These are phyloP conservation scores for Pseudogymnoascus verrucosus DNA, from an alignment of 2,329 filamentous ascomycete genomes.

Conservation along the genomic window DNA sequence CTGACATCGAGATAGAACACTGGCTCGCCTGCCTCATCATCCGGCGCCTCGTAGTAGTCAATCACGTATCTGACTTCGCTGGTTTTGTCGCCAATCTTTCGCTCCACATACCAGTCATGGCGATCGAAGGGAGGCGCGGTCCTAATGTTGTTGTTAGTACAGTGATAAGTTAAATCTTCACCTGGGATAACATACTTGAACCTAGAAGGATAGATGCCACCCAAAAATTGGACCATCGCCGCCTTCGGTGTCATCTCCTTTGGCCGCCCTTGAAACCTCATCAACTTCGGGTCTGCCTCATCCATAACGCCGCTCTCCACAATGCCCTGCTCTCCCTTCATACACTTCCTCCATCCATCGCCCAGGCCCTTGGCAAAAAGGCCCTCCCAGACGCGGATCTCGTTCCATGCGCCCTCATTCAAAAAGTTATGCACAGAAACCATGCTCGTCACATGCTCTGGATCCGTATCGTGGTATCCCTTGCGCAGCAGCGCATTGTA, in stretches of 20 bases:
- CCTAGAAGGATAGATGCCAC: slow-evolving; percentile 67
- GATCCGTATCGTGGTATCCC: slow-evolving; percentile 88
- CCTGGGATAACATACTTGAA: slow-evolving; percentile 54
- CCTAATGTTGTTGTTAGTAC: slow-evolving; percentile 33
- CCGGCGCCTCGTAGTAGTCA: slow-evolving; percentile 84
- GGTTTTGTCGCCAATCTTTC: slow-evolving; percentile 57
- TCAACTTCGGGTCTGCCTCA: slow-evolving; percentile 58
- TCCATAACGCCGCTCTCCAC: slow-evolving; percentile 33
- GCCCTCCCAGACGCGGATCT: slow-evolving; percentile 90
- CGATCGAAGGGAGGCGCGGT: slow-evolving; percentile 87
- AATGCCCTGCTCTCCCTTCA: slow-evolving; percentile 62
- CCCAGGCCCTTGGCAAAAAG: slow-evolving; percentile 69
- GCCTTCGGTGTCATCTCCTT: slow-evolving; percentile 89
- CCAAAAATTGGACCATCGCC: slow-evolving; percentile 71
- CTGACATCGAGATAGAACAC: slow-evolving; percentile 95
- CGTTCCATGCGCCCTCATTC: slow-evolving; percentile 94
- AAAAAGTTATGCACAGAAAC: slow-evolving; percentile 96
- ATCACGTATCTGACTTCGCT: slow-evolving; percentile 90
- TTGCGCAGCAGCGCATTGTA: slow-evolving; percentile 97
- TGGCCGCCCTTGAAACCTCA: slow-evolving; percentile 84
- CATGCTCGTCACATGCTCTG: slow-evolving; percentile 92
- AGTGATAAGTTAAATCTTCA: not conserved
- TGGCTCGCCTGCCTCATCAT: slow-evolving; percentile 72
- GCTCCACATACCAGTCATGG: slow-evolving; percentile 91
- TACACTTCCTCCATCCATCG: slow-evolving; percentile 66